Percentiles rank a stretch among this genome's conserved stretches.
These are phyloP conservation scores for Coemansia sp. DNA, from an alignment of 192 early-diverging fungal genomes.

Conservation along the genomic window DNA sequence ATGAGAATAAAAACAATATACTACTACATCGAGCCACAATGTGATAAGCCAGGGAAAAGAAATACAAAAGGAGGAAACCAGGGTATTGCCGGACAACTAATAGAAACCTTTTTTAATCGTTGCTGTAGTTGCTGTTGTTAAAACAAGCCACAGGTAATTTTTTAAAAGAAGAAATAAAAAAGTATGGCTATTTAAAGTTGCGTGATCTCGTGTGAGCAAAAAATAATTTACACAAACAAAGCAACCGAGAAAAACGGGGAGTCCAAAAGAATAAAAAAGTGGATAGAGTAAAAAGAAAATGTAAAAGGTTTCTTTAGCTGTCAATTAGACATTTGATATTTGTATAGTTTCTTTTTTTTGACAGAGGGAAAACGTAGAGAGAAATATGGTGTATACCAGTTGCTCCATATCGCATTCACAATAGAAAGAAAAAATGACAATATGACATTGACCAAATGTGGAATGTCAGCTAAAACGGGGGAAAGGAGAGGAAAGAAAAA, in stretches of 20 bases:
- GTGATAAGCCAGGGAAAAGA: not conserved
- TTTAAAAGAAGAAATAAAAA: not conserved
- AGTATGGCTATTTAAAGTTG: slow-evolving; percentile 5
- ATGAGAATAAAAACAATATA: not conserved
- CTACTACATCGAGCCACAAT: not conserved
- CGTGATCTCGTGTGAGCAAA: slow-evolving; percentile 7
- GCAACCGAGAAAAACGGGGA: no score
- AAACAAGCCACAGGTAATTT: slow-evolving; percentile 1
- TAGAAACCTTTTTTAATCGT: not conserved
- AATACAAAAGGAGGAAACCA: not conserved
- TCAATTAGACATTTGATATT: slow-evolving; percentile 4
- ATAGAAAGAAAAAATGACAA: not conserved
- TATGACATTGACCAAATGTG: not conserved
- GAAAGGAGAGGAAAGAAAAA: not conserved
- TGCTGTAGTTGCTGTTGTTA: not conserved
- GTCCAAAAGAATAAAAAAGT: not conserved
- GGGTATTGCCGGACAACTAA: slow-evolving; percentile 3
- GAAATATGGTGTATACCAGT: not conserved
- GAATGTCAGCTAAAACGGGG: not conserved
- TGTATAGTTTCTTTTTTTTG: not conserved
- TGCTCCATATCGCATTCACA: not conserved
- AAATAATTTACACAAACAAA: not conserved
- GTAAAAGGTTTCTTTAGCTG: not conserved
- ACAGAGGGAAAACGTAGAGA: not conserved
- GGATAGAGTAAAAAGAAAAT: no score